These are phyloP conservation scores for Pseudonitzschia multiseries DNA, from an alignment of 108 stramenopile species.

Conservation along the genomic window DNA sequence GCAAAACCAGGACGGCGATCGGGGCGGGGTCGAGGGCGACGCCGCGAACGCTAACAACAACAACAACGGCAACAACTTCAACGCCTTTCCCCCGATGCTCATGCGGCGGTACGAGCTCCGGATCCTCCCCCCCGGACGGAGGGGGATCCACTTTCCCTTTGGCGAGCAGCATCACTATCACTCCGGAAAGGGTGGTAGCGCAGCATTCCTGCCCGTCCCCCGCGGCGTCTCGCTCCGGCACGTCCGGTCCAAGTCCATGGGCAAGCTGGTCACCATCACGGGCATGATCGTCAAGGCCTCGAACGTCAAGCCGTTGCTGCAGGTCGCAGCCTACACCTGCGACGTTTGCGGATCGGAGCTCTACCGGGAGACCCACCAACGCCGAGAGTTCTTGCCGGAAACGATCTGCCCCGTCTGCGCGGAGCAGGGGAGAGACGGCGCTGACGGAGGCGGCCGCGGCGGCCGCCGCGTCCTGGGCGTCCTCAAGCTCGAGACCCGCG, in stretches of 20 bases:
- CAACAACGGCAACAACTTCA: conserved; percentile 36
- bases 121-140: conserved; percentile 66
- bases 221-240: conserved; percentile 62
- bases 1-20: conserved; percentile 40
- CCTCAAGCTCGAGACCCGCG: conserved; percentile 89
- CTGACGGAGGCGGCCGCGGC: neutral
- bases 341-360: conserved; percentile 95
- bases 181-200: too few species aligned
- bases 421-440: conserved; percentile 11
- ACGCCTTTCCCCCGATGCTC: conserved; percentile 73
- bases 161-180: conserved; percentile 52
- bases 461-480: conserved; percentile 40
- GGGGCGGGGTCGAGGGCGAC: conserved; percentile 55
- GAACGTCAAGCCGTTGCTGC: conserved; percentile 92
- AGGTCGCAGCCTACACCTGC: conserved; percentile 98
- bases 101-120: conserved; percentile 85
- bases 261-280: conserved; percentile 84
- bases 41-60: conserved; percentile 24
- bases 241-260: conserved; percentile 84
- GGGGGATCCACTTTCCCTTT: conserved; percentile 67
- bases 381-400: conserved; percentile 82
- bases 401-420: conserved; percentile 75
- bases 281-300: conserved; percentile 95
- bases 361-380: conserved; percentile 85
- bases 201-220: neutral